Conservation (phyloP, 2,329 filamentous ascomycete genomes). For the Neocucurbitaria cava region DNA sequence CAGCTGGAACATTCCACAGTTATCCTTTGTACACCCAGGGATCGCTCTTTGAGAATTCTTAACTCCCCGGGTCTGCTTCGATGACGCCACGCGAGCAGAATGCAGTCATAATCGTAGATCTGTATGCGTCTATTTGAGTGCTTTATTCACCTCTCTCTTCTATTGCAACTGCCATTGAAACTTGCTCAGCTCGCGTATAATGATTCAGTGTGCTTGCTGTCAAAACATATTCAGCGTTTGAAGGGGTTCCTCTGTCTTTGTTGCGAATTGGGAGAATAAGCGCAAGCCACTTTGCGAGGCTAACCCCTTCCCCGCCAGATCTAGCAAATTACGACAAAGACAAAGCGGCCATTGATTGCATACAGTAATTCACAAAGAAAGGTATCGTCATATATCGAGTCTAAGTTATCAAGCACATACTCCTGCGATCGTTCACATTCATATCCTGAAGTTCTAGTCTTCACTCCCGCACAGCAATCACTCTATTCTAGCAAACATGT, state of each 20-base stretch:
- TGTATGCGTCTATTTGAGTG: no score
- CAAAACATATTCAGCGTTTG: background rate
- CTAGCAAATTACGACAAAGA: slow-evolving; percentile 1
- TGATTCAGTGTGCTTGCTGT: background rate
- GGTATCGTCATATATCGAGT: background rate
- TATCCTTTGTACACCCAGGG: no score
- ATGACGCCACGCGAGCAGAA: no score
- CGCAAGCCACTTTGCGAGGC: slow-evolving; percentile 2
- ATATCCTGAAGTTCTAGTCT: background rate
- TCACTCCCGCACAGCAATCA: background rate
- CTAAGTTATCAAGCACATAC: background rate
- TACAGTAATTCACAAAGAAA: slow-evolving; percentile 10
- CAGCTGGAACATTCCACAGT: no score
- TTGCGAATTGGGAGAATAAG: background rate
- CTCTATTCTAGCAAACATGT: background rate
- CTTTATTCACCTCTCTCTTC: no score
- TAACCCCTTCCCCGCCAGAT: slow-evolving; percentile 6
- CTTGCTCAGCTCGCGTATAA: background rate
- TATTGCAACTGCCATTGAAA: no score
- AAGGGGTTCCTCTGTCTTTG: background rate
- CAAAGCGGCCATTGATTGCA: background rate
- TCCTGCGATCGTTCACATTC: background rate
- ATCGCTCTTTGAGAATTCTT: no score
- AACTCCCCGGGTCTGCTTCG: no score
- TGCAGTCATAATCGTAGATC: no score